These are phyloP conservation scores for Irpex sp. DNA, from an alignment of 1,284 basidiomycete genomes.

Conservation along the genomic window DNA sequence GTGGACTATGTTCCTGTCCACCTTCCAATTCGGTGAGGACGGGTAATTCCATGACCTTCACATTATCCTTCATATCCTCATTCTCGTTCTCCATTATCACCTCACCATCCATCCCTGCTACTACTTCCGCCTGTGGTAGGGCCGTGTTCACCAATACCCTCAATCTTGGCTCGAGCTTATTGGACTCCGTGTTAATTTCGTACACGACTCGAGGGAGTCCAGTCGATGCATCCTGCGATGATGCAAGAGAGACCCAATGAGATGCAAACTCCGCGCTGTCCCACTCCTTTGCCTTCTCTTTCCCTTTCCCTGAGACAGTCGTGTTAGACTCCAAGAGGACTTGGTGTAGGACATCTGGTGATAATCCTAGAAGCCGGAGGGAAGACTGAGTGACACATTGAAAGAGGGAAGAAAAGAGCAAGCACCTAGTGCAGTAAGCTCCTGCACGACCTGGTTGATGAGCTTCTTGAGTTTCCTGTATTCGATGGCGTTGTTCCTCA, in stretches of 20 bases:
- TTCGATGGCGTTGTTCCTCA: constrained; percentile 78
- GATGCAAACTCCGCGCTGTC: not conserved
- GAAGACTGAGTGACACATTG: not conserved
- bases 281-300: constrained; percentile 20
- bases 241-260: constrained; percentile 8
- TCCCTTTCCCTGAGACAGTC: constrained; percentile 20
- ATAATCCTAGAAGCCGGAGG: constrained; percentile 22
- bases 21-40: not conserved
- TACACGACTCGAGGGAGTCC: constrained; percentile 39
- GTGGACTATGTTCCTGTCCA: not conserved
- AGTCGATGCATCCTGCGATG: constrained; percentile 6
- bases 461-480: constrained; percentile 92
- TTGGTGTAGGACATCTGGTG: constrained; percentile 44
- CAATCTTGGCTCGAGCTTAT: constrained; percentile 52
- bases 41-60: too few relatives aligned
- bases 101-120: not conserved
- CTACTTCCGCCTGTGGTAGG: not conserved
- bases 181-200: constrained; percentile 46
- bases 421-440: constrained; percentile 73
- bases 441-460: constrained; percentile 82
- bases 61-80: too few relatives aligned
- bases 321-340: constrained; percentile 28
- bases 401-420: constrained; percentile 1
- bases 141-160: constrained; percentile 40
- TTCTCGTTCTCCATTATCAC: too few relatives aligned